phyloP scores from a whole-genome alignment of 768 basidiomycete species.

The Kwoniella sp. region DNA sequence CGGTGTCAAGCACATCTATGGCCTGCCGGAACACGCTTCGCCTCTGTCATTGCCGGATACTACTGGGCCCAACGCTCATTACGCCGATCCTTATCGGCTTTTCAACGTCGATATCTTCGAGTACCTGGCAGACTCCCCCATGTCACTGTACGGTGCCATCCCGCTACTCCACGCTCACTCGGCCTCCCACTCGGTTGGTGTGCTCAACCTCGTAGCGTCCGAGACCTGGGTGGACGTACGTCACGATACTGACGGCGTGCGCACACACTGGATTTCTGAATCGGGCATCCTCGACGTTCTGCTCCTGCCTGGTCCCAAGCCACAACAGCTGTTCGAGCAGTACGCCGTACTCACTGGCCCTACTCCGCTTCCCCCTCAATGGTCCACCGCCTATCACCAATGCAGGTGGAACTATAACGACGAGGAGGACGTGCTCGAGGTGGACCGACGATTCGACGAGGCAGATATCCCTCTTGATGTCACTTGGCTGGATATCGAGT shows the following conservation, averaged over 20 bases:
- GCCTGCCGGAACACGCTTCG: slow-evolving; percentile 94
- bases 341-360: slow-evolving; percentile 81
- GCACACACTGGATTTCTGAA: slow-evolving; percentile 97
- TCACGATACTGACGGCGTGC: slow-evolving; percentile 57
- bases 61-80: slow-evolving; percentile 62
- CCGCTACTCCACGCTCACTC: slow-evolving; percentile 93
- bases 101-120: slow-evolving; percentile 97
- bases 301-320: slow-evolving; percentile 84
- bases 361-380: slow-evolving; percentile 80
- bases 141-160: slow-evolving; percentile 83
- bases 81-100: slow-evolving; percentile 86
- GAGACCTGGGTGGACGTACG: slow-evolving; percentile 94
- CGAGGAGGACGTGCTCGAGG: slow-evolving; percentile 76
- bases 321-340: slow-evolving; percentile 75
- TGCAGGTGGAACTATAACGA: slow-evolving; percentile 98
- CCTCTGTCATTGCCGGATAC: slow-evolving; percentile 83
- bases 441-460: slow-evolving; percentile 84
- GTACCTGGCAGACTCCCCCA: slow-evolving; percentile 63
- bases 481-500: slow-evolving; percentile 97
- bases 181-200: slow-evolving; percentile 75
- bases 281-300: slow-evolving; percentile 93
- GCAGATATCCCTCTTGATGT: slow-evolving; percentile 93
- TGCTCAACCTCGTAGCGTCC: slow-evolving; percentile 80
- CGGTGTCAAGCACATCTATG: slow-evolving; percentile 82
- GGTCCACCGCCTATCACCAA: slow-evolving; percentile 92